Conservation (phyloP, 1,284 basidiomycete genomes). For the Pseudozyma flocculosa region DNA sequence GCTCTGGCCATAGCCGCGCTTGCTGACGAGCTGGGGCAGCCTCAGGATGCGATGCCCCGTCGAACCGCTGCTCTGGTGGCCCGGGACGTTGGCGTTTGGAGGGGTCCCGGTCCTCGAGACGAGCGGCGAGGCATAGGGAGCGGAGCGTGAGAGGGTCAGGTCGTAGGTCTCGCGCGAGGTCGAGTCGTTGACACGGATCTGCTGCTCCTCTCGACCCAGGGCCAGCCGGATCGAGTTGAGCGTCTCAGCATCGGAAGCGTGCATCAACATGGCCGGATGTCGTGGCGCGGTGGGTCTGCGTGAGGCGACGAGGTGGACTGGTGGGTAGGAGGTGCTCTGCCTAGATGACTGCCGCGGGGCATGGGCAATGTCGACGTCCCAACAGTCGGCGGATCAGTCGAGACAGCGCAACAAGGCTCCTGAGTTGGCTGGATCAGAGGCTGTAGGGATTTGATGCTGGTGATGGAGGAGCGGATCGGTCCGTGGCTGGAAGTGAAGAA, state of each 20-base stretch:
- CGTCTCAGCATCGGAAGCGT: slow-evolving; percentile 40
- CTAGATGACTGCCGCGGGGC: too few species aligned
- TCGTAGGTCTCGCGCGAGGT: slow-evolving; percentile 49
- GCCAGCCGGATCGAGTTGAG: slow-evolving; percentile 44
- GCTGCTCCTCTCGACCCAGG: slow-evolving; percentile 47
- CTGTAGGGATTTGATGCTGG: too few species aligned
- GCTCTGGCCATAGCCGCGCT: slow-evolving; percentile 20
- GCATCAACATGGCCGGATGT: slow-evolving; percentile 24
- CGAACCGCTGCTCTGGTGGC: slow-evolving; percentile 10
- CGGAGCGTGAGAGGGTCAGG: slow-evolving; percentile 47
- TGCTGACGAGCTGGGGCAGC: slow-evolving; percentile 46
- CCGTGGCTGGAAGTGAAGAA: too few species aligned
- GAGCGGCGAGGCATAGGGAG: slow-evolving; percentile 50
- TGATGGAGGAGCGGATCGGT: too few species aligned
- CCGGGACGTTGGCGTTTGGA: slow-evolving; percentile 22
- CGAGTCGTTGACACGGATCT: slow-evolving; percentile 48
- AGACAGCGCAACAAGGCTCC: too few species aligned
- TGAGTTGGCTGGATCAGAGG: too few species aligned
- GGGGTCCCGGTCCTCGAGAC: slow-evolving; percentile 33
- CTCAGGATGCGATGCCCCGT: slow-evolving; percentile 37
- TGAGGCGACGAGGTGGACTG: too few species aligned
- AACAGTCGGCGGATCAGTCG: too few species aligned
- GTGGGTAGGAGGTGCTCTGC: too few species aligned
- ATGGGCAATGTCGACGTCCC: too few species aligned
- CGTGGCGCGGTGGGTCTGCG: too few species aligned